Base-by-base conservation (phyloP, 352 stramenopile genomes). In the Phytophthora crassamura region DNA sequence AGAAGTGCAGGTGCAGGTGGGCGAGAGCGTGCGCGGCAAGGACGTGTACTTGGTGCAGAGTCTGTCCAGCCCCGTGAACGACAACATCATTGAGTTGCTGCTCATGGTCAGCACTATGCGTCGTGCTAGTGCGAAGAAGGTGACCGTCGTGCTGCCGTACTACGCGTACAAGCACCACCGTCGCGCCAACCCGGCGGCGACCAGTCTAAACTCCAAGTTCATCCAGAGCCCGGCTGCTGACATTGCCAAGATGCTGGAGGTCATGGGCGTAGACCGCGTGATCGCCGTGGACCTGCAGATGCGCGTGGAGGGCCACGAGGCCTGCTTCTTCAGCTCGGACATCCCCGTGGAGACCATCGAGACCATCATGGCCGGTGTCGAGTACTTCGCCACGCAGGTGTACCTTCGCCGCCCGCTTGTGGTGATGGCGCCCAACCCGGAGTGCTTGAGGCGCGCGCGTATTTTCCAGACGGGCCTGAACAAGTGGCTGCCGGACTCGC, bases 11-110 rank as follows among this genome's bases (percentile, higher is more conserved):
- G 84, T 98, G 42, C 90, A 98, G 63, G 90, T 98, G 50, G 90
- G 93, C 40, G 94, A 98, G 75, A 96, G 83, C 42, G 89, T 98
- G 51, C 87, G 92, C 38, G 92, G 93, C 39, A 97, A 97, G 77
- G 94, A 98, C 68, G 93, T 98, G 45, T 98, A 98, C 74, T 75
- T 98, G 38, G 88, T 98, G 53, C 94, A 98, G 82, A 96, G 89
- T 63, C 88, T 97, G 22, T 84, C 89, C 34, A 91, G 79, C 47
- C 94, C 94, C 12, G 93, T 98, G 48, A 98, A 98, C 64, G 94
- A 98, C 66, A 97, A 97, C 72, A 87, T 98, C 47, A 97, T 98
- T 51, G 94, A 98, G 75, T 74, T 98, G 60, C 70, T 98, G 59
- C 82, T 98, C 33, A 98, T 98, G 90, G 88, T 98, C 43, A 98